Evolutionary conservation across 805 yeast genomes (phyloP), one percentile per base, ranked within the genome.

Genomic region (Ogataea salicorniae): DNA sequence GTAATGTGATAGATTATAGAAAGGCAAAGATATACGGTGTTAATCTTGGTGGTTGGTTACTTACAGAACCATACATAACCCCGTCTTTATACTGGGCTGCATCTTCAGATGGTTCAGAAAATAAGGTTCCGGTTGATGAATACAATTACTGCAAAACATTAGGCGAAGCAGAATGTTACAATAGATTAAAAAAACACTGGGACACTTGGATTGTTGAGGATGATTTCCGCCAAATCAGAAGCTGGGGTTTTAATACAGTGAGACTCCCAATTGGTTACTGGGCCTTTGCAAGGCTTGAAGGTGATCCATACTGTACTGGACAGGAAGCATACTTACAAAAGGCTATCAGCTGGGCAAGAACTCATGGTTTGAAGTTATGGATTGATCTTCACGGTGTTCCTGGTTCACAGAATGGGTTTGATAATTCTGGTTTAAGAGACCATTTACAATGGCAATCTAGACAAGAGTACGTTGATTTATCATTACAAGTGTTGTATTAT

Each of bases 331-430:
- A 84, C 58, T 66, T 87, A 49, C 79, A 83, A 41, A 66, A 76
- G 48, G 87, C 88, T 1, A 67, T 87, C 36, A 76, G 69, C 41
- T 87, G 95, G 95, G 80, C 85, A 17, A 64, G 76, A 20, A 69
- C 70, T 37, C 64, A 81, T 55, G 82, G 74, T 15, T 67, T 87
- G 51, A 77, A 84, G 49, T 84, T 82, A 4, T 81, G 87, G 83
- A 67, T 87, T 44, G 95, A 87, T 59, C 66, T 87, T 46, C 95
- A 87, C 57, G 90, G 94, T 14, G 83, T 76, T 11, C 94, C 95
- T 6, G 94, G 92, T 1, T 83, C 91, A 1, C 95, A 87, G 60
- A 87, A 87, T 63, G 95, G 95, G 14, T 87, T 87, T 70, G 92
- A 87, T 59, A 87, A 87, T 57, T 81, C 88, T 7, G 95, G 95